phyloP scores from a whole-genome alignment of 768 basidiomycete species.

The Termitomyces sp. region DNA sequence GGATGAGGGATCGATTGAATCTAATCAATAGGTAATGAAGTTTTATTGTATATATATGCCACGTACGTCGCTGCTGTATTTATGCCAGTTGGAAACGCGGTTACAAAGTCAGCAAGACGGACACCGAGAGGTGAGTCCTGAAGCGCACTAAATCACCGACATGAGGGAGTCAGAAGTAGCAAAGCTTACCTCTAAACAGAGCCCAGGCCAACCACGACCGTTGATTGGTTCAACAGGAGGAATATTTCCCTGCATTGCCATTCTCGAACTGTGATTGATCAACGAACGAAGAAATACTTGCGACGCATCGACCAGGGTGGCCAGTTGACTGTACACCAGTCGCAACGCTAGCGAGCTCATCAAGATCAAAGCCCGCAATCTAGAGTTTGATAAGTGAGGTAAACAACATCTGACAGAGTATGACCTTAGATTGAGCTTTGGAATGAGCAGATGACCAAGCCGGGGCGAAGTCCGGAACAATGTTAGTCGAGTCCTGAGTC shows the following conservation, averaged over 20 bases:
- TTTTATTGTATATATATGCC: not conserved
- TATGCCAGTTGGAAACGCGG: slow-evolving; percentile 62
- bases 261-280: not conserved
- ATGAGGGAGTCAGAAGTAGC: not conserved
- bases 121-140: slow-evolving; percentile 53
- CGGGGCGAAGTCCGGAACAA: slow-evolving; percentile 16
- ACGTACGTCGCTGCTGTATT: slow-evolving; percentile 60
- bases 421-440: slow-evolving; percentile 36
- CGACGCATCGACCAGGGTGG: slow-evolving; percentile 41
- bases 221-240: slow-evolving; percentile 24
- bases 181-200: slow-evolving; percentile 42
- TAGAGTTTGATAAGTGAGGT: slow-evolving; percentile 8
- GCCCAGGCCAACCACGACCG: slow-evolving; percentile 36
- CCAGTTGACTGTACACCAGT: slow-evolving; percentile 41
- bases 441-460: slow-evolving; percentile 40
- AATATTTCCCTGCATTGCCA: slow-evolving; percentile 32
- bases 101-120: slow-evolving; percentile 51
- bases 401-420: not conserved
- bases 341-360: slow-evolving; percentile 41
- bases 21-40: not conserved
- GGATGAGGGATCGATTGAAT: slow-evolving; percentile 50
- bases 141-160: not conserved
- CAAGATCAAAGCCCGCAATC: slow-evolving; percentile 32
- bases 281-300: not conserved
- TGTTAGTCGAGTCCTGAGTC: slow-evolving; percentile 16